phyloP scores from a whole-genome alignment of 2,329 filamentous ascomycete species.

The Pseudogymnoascus sp. region DNA sequence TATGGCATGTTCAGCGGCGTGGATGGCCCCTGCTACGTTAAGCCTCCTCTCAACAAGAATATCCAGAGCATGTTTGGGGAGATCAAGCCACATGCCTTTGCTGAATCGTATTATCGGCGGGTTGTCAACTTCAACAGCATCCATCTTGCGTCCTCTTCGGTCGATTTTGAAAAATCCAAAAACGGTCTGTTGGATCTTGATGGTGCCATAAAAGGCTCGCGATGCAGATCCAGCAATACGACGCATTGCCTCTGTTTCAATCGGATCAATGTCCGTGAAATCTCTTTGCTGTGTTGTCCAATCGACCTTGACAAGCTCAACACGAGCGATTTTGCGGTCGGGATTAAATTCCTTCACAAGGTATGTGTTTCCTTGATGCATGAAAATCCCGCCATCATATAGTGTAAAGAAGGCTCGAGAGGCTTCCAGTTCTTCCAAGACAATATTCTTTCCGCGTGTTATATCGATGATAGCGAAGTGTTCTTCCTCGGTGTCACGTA shows the following conservation, averaged over 20 bases:
- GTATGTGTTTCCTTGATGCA: slow-evolving; percentile 92
- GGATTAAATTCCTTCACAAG: slow-evolving; percentile 82
- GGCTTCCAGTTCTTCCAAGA: slow-evolving; percentile 93
- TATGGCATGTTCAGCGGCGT: slow-evolving; percentile 88
- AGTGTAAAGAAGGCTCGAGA: slow-evolving; percentile 92
- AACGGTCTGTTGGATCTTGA: slow-evolving; percentile 79
- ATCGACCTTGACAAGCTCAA: slow-evolving; percentile 82
- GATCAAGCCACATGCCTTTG: slow-evolving; percentile 93
- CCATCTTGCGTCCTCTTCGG: slow-evolving; percentile 72
- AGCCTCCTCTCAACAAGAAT: slow-evolving; percentile 66
- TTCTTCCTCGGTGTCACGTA: slow-evolving; percentile 82
- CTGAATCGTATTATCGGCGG: slow-evolving; percentile 77
- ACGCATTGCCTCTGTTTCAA: slow-evolving; percentile 83
- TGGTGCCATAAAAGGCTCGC: slow-evolving; percentile 75
- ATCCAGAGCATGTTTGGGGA: slow-evolving; percentile 69
- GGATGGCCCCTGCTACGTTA: slow-evolving; percentile 82
- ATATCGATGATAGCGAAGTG: slow-evolving; percentile 91
- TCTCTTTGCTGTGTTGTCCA: slow-evolving; percentile 93
- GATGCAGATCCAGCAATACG: slow-evolving; percentile 54
- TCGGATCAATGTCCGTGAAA: slow-evolving; percentile 86
- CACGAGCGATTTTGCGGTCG: slow-evolving; percentile 73
- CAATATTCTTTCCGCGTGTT: slow-evolving; percentile 70
- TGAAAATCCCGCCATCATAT: slow-evolving; percentile 93
- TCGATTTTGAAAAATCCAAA: slow-evolving; percentile 99
- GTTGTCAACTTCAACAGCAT: slow-evolving; percentile 88